A percentile compares a stretch with the other conserved stretches of the same genome.
phyloP scores from a whole-genome alignment of 1,284 basidiomycete genomes.

The Trichosporon asahii region DNA sequence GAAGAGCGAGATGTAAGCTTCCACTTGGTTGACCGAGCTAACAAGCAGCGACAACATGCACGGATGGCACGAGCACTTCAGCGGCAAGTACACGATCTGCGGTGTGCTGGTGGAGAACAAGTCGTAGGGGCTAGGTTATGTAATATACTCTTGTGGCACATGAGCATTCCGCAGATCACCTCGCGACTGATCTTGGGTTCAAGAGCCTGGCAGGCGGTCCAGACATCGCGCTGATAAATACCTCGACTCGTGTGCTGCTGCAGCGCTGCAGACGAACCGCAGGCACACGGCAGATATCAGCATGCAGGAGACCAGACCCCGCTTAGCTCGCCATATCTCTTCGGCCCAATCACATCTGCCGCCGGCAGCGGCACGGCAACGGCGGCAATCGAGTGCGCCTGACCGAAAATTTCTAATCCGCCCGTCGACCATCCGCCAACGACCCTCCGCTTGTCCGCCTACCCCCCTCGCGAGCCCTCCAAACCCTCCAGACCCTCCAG shows the following conservation, averaged over 20 bases:
- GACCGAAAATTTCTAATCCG: background rate
- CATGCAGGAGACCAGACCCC: too few relatives aligned
- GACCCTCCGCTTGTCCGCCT: background rate
- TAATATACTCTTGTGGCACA: background rate
- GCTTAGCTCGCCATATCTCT: too few relatives aligned
- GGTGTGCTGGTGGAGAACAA: conserved; percentile 59
- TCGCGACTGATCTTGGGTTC: background rate
- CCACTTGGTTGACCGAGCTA: too few relatives aligned
- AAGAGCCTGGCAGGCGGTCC: background rate
- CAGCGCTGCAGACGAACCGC: too few relatives aligned
- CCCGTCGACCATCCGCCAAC: background rate
- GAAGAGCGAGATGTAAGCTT: conserved; percentile 73
- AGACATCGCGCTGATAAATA: background rate
- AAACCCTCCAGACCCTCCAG: too few relatives aligned
- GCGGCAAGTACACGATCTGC: conserved; percentile 79
- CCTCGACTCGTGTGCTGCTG: background rate
- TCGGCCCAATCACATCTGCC: background rate
- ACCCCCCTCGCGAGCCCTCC: too few relatives aligned
- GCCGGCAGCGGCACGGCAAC: background rate
- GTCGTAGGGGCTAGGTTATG: background rate
- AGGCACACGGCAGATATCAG: too few relatives aligned
- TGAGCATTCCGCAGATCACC: background rate
- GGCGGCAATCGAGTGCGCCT: background rate
- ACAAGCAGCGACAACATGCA: conserved; percentile 76
- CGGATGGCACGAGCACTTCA: conserved; percentile 87